Conservation (phyloP, 2,329 filamentous ascomycete genomes). For the Beauveria caledonica region DNA sequence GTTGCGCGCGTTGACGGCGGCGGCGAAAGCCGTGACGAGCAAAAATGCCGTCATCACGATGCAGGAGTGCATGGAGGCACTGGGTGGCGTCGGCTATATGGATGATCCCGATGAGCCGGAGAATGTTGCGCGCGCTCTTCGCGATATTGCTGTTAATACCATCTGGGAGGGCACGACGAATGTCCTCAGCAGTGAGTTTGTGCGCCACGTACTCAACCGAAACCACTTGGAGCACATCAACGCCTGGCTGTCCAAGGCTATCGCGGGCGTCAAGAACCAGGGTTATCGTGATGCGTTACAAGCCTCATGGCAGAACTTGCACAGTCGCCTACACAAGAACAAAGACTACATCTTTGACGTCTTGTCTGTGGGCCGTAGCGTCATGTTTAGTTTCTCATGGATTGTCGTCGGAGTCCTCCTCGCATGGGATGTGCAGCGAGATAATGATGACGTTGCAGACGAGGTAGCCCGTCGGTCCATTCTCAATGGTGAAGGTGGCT, state of each 20-base stretch:
- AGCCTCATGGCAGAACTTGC: background rate
- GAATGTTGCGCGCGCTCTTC: conserved; percentile 10
- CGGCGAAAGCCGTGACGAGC: conserved; percentile 11
- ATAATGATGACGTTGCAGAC: background rate
- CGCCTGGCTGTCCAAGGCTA: background rate
- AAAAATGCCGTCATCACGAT: conserved; percentile 11
- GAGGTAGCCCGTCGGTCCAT: conserved; percentile 10
- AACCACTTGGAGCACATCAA: conserved; percentile 5
- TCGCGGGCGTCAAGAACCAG: background rate
- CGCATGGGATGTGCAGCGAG: conserved; percentile 9
- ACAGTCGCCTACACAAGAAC: background rate
- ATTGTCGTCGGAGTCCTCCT: conserved; percentile 8
- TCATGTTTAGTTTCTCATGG: conserved; percentile 14
- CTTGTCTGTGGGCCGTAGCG: conserved; percentile 5
- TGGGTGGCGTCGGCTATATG: conserved; percentile 14
- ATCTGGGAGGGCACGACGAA: conserved; percentile 15
- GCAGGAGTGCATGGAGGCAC: conserved; percentile 13
- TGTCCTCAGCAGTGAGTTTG: conserved; percentile 14
- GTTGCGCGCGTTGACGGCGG: conserved; percentile 8
- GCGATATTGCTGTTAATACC: conserved; percentile 11
- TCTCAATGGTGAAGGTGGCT: conserved; percentile 11
- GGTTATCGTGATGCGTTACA: background rate
- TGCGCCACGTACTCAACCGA: conserved; percentile 9
- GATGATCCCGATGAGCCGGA: conserved; percentile 14
- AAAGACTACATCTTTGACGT: conserved; percentile 5